A percentile compares a stretch with the other conserved stretches of the same genome.
Evolutionary conservation across 768 basidiomycete species (phyloP).

Genomic region (Phlebiopsis flavidoalba): DNA sequence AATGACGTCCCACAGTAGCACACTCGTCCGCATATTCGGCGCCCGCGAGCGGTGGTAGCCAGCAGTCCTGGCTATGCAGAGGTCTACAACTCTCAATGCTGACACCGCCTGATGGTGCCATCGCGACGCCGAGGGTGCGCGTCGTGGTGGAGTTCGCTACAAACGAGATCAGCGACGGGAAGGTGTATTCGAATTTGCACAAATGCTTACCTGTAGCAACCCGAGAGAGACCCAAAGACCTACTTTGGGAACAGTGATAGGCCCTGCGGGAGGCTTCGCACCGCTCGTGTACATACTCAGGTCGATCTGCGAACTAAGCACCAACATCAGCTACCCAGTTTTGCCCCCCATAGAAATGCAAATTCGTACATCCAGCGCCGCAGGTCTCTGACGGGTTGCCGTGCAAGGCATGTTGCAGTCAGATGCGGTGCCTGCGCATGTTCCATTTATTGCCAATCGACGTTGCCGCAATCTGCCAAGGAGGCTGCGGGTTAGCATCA

Average conservation of each 20-base stretch:
- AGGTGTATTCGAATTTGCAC: slow-evolving; percentile 12
- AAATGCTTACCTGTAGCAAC: slow-evolving; percentile 58
- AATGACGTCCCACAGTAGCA: slow-evolving; percentile 43
- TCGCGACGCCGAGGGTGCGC: slow-evolving; percentile 29
- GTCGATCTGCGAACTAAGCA: slow-evolving; percentile 21
- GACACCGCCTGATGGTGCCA: slow-evolving; percentile 35
- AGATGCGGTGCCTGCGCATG: slow-evolving; percentile 34
- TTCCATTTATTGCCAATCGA: slow-evolving; percentile 38
- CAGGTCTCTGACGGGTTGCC: slow-evolving; percentile 55
- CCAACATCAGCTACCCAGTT: background rate
- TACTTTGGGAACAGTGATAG: slow-evolving; percentile 46
- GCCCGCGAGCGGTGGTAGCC: slow-evolving; percentile 38
- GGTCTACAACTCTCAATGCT: slow-evolving; percentile 56
- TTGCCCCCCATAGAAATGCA: background rate
- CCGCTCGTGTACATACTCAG: slow-evolving; percentile 67
- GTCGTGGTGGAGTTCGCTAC: slow-evolving; percentile 30
- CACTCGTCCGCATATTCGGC: slow-evolving; percentile 34
- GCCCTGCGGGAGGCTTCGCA: slow-evolving; percentile 46
- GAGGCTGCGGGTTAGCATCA: background rate
- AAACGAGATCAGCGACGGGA: slow-evolving; percentile 28
- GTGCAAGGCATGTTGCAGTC: slow-evolving; percentile 61
- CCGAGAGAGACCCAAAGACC: slow-evolving; percentile 68
- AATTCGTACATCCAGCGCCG: slow-evolving; percentile 58
- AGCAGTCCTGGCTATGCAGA: slow-evolving; percentile 52
- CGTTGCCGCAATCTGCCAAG: slow-evolving; percentile 47